These are phyloP conservation scores for Asterochloris sp. DNA, from an alignment of 139 green algal species.

Conservation along the genomic window DNA sequence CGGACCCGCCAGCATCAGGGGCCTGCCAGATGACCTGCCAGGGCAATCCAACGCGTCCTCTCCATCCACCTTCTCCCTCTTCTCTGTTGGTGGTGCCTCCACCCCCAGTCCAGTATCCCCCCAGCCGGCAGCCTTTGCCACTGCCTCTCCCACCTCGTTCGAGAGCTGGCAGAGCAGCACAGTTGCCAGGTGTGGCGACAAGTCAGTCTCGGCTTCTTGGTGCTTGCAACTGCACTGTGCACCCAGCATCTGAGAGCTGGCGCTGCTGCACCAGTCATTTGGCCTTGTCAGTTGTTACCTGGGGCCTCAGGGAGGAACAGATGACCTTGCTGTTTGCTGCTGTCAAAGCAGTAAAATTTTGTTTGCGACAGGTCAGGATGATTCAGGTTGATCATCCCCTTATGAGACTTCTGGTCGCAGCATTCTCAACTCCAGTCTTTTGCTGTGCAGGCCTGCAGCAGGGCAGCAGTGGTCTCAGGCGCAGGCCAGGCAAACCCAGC, in stretches of 20 bases:
- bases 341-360: too few relatives aligned
- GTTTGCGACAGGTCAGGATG: too few relatives aligned
- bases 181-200: too few relatives aligned
- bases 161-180: too few relatives aligned
- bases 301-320: too few relatives aligned
- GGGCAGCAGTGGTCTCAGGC: background rate
- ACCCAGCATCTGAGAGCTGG: too few relatives aligned
- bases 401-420: too few relatives aligned
- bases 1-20: background rate
- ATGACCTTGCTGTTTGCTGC: too few relatives aligned
- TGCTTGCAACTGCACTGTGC: too few relatives aligned
- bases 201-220: background rate
- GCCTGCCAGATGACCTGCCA: constrained; percentile 25
- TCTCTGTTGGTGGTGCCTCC: constrained; percentile 1
- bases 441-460: background rate
- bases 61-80: constrained; percentile 9
- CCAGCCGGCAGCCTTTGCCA: background rate
- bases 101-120: background rate
- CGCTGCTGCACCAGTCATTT: background rate
- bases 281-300: background rate
- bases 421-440: too few relatives aligned
- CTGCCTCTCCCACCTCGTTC: background rate
- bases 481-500: background rate
- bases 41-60: constrained; percentile 19
- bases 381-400: too few relatives aligned